A percentile compares a stretch with the other conserved stretches of the same genome.
These are phyloP conservation scores for Barnettozyma salicaria DNA, from an alignment of 805 yeast species.

Conservation along the genomic window DNA sequence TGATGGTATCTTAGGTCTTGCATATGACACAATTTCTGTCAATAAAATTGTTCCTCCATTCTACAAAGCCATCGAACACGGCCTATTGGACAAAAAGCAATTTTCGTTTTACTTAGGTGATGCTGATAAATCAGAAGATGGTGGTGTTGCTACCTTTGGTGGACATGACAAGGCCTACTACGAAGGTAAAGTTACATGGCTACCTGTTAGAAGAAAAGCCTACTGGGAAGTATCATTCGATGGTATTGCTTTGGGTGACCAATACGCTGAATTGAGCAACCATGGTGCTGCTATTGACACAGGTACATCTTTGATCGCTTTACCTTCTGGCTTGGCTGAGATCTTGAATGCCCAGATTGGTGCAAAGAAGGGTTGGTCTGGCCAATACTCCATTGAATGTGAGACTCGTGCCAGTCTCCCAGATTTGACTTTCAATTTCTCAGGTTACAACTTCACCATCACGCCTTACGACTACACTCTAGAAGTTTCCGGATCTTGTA, in stretches of 20 bases:
- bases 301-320: conserved; percentile 92
- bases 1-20: conserved; percentile 95
- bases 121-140: conserved; percentile 57
- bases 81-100: conserved; percentile 74
- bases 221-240: conserved; percentile 98
- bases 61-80: conserved; percentile 79
- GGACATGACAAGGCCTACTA: conserved; percentile 77
- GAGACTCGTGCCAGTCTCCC: conserved; percentile 78
- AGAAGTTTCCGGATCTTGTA: conserved; percentile 92
- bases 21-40: conserved; percentile 86
- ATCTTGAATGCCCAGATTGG: conserved; percentile 93
- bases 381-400: conserved; percentile 94
- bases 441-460: conserved; percentile 88
- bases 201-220: conserved; percentile 98
- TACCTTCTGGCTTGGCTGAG: conserved; percentile 95
- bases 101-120: conserved; percentile 92
- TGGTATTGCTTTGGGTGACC: conserved; percentile 87
- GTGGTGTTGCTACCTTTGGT: conserved; percentile 94
- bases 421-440: conserved; percentile 84
- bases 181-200: conserved; percentile 84
- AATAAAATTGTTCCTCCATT: conserved; percentile 89
- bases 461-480: conserved; percentile 87
- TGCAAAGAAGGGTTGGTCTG: conserved; percentile 95
- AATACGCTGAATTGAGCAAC: conserved; percentile 71
- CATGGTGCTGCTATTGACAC: conserved; percentile 98